These are phyloP conservation scores for Triangularia setosa DNA, from an alignment of 2,329 filamentous ascomycete species.

Conservation along the genomic window DNA sequence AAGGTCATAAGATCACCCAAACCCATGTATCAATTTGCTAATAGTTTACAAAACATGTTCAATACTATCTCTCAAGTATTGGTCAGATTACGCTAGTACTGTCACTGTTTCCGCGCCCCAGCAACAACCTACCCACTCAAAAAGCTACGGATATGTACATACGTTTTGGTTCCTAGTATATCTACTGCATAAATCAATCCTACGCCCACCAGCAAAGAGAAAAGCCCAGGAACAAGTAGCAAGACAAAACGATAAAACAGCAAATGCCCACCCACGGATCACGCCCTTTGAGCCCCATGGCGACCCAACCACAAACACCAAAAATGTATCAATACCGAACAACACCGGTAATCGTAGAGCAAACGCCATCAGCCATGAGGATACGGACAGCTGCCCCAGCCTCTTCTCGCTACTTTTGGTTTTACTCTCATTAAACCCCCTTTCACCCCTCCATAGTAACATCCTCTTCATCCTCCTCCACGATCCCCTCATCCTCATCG, in stretches of 20 bases:
- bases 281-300: neutral
- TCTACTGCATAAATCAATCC: neutral
- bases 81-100: neutral
- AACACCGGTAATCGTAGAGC: too few species aligned
- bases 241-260: neutral
- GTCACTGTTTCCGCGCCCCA: neutral
- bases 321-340: neutral
- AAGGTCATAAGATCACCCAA: neutral
- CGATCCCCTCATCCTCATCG: slow-evolving; percentile 28
- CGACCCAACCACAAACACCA: neutral
- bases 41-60: neutral
- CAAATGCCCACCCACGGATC: neutral
- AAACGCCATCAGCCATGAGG: neutral
- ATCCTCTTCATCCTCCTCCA: slow-evolving; percentile 11
- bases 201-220: neutral
- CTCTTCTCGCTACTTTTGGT: too few species aligned
- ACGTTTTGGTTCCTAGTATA: neutral
- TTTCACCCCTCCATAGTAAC: slow-evolving; percentile 26
- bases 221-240: neutral
- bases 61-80: neutral
- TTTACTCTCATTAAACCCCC: neutral
- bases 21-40: neutral
- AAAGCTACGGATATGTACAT: neutral
- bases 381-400: too few species aligned
- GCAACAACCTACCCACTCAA: too few species aligned